Evolutionary conservation across 768 basidiomycete genomes (phyloP).

Genomic region (Amylocystis lapponica): DNA sequence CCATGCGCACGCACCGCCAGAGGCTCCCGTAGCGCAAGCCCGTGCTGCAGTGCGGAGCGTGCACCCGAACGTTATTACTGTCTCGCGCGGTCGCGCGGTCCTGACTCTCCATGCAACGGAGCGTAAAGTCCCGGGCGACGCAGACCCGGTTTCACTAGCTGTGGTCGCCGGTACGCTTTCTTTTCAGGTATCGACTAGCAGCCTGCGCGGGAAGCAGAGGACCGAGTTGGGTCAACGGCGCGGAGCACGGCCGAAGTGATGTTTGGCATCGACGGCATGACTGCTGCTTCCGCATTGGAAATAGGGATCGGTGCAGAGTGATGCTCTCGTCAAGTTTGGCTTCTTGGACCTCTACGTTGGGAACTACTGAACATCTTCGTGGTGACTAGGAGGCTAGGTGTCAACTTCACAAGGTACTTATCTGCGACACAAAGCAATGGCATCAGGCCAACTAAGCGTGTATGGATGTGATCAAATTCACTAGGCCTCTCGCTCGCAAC

Average conservation of each 20-base stretch:
- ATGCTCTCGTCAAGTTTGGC: too few species aligned
- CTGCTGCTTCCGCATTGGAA: too few species aligned
- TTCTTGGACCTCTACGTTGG: too few species aligned
- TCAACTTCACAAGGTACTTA: too few species aligned
- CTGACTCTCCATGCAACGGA: conserved; percentile 20
- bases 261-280: conserved; percentile 14
- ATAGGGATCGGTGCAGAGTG: too few species aligned
- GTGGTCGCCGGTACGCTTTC: neutral
- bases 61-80: conserved; percentile 15
- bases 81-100: conserved; percentile 13
- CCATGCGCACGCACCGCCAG: conserved; percentile 17
- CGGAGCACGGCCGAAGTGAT: conserved; percentile 7
- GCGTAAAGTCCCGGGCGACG: conserved; percentile 1
- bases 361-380: too few species aligned
- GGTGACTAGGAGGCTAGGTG: too few species aligned
- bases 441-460: too few species aligned
- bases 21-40: conserved; percentile 9
- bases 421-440: too few species aligned
- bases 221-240: conserved; percentile 3
- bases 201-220: neutral
- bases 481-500: too few species aligned
- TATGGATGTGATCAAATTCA: too few species aligned
- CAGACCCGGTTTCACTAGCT: neutral
- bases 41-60: conserved; percentile 3
- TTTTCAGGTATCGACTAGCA: too few species aligned